Conservation (phyloP, 352 stramenopile genomes). For the Phytophthora fragariae region DNA sequence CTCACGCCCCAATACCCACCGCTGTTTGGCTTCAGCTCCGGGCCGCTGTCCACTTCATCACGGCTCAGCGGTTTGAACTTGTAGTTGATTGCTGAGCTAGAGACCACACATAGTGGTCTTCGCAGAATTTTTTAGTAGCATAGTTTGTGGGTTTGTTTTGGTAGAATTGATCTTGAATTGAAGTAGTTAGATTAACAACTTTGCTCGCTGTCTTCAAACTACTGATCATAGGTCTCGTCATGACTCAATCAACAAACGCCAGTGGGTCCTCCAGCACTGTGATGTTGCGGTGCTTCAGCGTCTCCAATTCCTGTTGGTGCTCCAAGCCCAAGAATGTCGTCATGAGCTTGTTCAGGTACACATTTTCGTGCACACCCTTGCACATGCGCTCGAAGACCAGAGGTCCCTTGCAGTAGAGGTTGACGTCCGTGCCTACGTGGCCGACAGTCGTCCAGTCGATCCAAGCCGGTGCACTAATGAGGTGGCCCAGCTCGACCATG, state of each 20-base stretch:
- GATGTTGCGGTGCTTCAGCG: slow-evolving; percentile 57
- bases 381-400: slow-evolving; percentile 65
- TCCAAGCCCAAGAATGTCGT: slow-evolving; percentile 73
- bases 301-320: slow-evolving; percentile 65
- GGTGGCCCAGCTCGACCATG: slow-evolving; percentile 58
- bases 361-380: slow-evolving; percentile 74
- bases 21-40: slow-evolving; percentile 39
- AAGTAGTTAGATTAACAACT: slow-evolving; percentile 3
- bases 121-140: slow-evolving; percentile 24
- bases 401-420: slow-evolving; percentile 78
- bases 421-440: slow-evolving; percentile 77
- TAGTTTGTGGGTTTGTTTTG: slow-evolving; percentile 26
- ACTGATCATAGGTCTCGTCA: too few species aligned
- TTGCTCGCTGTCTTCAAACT: background rate
- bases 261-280: slow-evolving; percentile 36
- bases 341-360: slow-evolving; percentile 81
- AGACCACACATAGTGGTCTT: slow-evolving; percentile 16
- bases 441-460: slow-evolving; percentile 63
- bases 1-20: slow-evolving; percentile 30
- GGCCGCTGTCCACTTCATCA: slow-evolving; percentile 40
- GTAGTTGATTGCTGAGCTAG: slow-evolving; percentile 16
- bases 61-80: slow-evolving; percentile 44
- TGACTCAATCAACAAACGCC: slow-evolving; percentile 5
- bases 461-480: slow-evolving; percentile 48
- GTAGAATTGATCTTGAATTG: slow-evolving; percentile 25